Percentiles rank a stretch among this genome's conserved stretches.
Conservation (phyloP, 2,329 filamentous ascomycete genomes). For the Endoconidiophora polonica region DNA sequence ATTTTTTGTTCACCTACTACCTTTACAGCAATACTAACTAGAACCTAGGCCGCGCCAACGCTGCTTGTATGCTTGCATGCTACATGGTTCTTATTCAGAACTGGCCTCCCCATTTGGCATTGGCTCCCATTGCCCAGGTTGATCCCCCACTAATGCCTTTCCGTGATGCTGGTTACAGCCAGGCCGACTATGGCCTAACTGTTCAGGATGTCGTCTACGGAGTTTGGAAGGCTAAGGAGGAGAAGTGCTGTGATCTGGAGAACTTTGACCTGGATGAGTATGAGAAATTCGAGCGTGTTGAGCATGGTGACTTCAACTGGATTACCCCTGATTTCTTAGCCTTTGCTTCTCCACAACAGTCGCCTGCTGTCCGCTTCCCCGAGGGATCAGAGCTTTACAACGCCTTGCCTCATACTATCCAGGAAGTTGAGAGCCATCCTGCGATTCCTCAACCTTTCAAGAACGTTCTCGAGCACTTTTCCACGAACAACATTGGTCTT, state of each 20-base stretch:
- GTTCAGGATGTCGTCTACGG: slow-evolving; percentile 97
- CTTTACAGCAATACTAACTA: slow-evolving; percentile 1
- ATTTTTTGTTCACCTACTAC: background rate
- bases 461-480: slow-evolving; percentile 84
- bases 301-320: slow-evolving; percentile 99
- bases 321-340: slow-evolving; percentile 87
- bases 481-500: slow-evolving; percentile 71
- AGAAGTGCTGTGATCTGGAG: slow-evolving; percentile 76
- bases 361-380: slow-evolving; percentile 55
- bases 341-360: slow-evolving; percentile 85
- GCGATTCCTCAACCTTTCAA: slow-evolving; percentile 77
- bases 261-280: slow-evolving; percentile 97
- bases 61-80: slow-evolving; percentile 84
- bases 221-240: slow-evolving; percentile 97
- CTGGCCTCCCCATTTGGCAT: slow-evolving; percentile 88
- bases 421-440: slow-evolving; percentile 52
- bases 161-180: slow-evolving; percentile 93
- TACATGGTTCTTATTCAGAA: slow-evolving; percentile 98
- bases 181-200: slow-evolving; percentile 88
- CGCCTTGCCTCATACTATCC: slow-evolving; percentile 57
- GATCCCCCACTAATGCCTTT: slow-evolving; percentile 98
- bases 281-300: slow-evolving; percentile 85
- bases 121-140: slow-evolving; percentile 89
- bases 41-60: slow-evolving; percentile 65
- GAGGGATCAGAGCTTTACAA: slow-evolving; percentile 57